Evolutionary conservation across 2,329 filamentous ascomycete species (phyloP).

Genomic region (Epichloe scottii): DNA sequence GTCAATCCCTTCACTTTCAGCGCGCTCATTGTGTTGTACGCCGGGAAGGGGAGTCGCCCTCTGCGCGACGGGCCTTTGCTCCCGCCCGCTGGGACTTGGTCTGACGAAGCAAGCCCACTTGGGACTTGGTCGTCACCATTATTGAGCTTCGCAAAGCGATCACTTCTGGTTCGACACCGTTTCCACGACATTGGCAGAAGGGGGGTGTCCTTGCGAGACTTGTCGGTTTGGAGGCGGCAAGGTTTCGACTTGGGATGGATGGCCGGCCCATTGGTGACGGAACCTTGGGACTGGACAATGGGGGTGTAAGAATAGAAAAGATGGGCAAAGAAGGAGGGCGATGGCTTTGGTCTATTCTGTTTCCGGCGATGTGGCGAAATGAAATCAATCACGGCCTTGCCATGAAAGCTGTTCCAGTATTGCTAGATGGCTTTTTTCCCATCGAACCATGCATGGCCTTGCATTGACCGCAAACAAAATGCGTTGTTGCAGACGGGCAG

Average conservation of each 20-base stretch:
- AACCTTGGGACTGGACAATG: neutral
- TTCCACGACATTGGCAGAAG: neutral
- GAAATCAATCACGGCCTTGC: neutral
- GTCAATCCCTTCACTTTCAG: neutral
- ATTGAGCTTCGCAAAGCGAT: neutral
- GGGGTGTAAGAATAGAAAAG: neutral
- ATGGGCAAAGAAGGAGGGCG: neutral
- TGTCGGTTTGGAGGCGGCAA: constrained; percentile 10
- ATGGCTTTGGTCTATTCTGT: neutral
- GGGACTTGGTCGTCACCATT: too few relatives aligned
- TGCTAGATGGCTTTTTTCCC: too few relatives aligned
- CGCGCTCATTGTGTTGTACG: neutral
- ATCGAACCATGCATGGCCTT: too few relatives aligned
- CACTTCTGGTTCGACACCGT: neutral
- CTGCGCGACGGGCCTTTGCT: constrained; percentile 9
- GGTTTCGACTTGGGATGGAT: constrained; percentile 7
- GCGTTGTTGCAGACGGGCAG: too few relatives aligned
- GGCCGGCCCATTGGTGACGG: neutral
- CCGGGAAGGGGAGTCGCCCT: neutral
- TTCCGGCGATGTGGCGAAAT: constrained; percentile 3
- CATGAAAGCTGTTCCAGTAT: too few relatives aligned
- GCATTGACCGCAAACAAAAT: too few relatives aligned
- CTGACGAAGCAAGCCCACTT: constrained; percentile 1
- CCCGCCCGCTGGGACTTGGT: constrained; percentile 6
- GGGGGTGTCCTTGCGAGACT: neutral